Evolutionary conservation across 768 basidiomycete genomes (phyloP), one percentile per base, ranked within the genome.

Genomic region (Trametopsis cervina): DNA sequence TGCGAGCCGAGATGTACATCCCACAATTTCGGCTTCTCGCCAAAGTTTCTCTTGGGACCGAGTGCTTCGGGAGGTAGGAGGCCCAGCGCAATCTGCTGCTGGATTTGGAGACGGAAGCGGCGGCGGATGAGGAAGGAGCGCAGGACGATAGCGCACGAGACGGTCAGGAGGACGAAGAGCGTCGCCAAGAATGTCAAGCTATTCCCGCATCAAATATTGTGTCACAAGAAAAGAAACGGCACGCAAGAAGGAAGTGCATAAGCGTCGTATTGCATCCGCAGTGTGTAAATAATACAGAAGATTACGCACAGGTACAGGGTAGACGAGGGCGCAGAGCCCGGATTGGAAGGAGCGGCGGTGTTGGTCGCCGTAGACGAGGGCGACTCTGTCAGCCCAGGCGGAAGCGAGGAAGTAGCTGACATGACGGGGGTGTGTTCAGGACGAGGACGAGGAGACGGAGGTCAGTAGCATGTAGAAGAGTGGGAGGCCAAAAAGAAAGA

Each of bases 131-230:
- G 55, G 54, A 77, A 77, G 1, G 84, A 81, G 38, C 85, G 76
- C 40, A 81, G 65, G 46, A 85, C 72, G 54, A 87, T 80, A 4
- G 75, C 74, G 36, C 70, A 76, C 7, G 83, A 85, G 44, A 86
- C 73, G 37, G 77, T 67, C 15, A 87, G 70, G 52, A 87, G 76
- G 38, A 86, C 69, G 54, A 84, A 71, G 21, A 87, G 73, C 3
- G 84, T 85, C 20, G 83, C 81, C 29, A 86, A 75, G 57, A 85
- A 87, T 3, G 83, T 85, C 63, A 83, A 78, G 22, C 81, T 84
- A 60, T 27, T 40, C 25, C 27, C 20, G n/a, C n/a, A n/a, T n/a
- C n/a, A n/a, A n/a, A n/a, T n/a, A n/a, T 13, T 42, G 6, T 18
- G 18, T 4, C 11, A 11, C 50, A 27, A 11, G 18, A 40, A 35